Conservation (phyloP, 2,329 filamentous ascomycete species). For the Hypoxylon sp. region DNA sequence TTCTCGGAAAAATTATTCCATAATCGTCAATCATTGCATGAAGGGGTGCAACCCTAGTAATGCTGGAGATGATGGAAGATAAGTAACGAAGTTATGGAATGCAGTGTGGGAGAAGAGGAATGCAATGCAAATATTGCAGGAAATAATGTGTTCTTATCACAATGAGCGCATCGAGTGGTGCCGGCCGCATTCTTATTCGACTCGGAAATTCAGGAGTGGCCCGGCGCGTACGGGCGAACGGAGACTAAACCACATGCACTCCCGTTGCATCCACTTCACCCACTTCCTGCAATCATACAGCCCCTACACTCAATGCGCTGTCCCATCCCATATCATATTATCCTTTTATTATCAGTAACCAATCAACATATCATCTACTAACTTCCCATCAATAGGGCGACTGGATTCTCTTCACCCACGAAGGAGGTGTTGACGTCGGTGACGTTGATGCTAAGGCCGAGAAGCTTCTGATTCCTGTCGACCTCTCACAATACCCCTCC, state of each 20-base stretch:
- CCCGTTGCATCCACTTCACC: slow-evolving; percentile 48
- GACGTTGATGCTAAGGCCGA: slow-evolving; percentile 99
- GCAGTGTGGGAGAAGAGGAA: slow-evolving; percentile 4
- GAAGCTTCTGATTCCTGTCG: slow-evolving; percentile 97
- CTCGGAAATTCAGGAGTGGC: slow-evolving; percentile 39
- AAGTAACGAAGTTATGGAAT: slow-evolving; percentile 11
- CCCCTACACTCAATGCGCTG: neutral
- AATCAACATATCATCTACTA: slow-evolving; percentile 36
- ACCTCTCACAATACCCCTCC: slow-evolving; percentile 92
- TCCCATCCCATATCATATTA: slow-evolving; percentile 19
- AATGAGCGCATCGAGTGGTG: slow-evolving; percentile 34
- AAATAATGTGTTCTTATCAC: slow-evolving; percentile 30
- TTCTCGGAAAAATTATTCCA: slow-evolving; percentile 23
- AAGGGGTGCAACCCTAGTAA: neutral
- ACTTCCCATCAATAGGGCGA: slow-evolving; percentile 75
- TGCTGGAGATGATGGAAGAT: slow-evolving; percentile 14
- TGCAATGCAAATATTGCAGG: slow-evolving; percentile 8
- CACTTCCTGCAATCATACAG: slow-evolving; percentile 40
- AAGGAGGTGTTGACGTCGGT: slow-evolving; percentile 99
- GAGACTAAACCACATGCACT: slow-evolving; percentile 57
- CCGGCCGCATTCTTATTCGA: slow-evolving; percentile 43
- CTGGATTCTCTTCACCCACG: slow-evolving; percentile 99
- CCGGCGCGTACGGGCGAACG: slow-evolving; percentile 56
- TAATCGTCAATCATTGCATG: slow-evolving; percentile 21
- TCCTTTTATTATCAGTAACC: slow-evolving; percentile 24